phyloP scores from a whole-genome alignment of 176 grass and related monocot genomes.

The Tillandsia leiboldiana region DNA sequence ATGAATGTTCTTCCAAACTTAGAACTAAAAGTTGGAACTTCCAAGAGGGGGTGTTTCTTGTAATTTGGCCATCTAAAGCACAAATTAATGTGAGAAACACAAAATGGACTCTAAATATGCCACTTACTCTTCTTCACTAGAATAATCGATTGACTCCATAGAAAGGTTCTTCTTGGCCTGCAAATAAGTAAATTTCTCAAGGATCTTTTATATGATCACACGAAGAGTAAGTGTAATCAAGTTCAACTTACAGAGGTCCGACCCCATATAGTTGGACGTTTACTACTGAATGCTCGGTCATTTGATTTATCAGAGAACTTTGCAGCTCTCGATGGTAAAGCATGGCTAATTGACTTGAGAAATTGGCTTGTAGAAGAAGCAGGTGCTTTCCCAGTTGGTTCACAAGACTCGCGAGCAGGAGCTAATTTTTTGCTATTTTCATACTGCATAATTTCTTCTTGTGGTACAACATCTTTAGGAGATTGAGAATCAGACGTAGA shows the following conservation, averaged over 20 bases:
- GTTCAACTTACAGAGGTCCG: constrained; percentile 78
- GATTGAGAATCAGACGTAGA: not conserved
- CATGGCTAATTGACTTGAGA: constrained; percentile 27
- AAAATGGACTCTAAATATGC: not conserved
- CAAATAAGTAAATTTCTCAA: constrained; percentile 6
- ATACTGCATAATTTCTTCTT: constrained; percentile 11
- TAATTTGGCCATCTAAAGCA: not conserved
- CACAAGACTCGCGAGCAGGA: constrained; percentile 22
- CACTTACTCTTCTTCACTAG: constrained; percentile 88
- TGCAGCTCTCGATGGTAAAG: constrained; percentile 21
- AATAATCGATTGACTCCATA: constrained; percentile 57
- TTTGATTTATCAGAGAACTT: constrained; percentile 37
- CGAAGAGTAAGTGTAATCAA: not conserved
- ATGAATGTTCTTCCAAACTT: not conserved
- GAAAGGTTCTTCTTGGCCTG: constrained; percentile 95
- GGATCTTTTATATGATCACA: not conserved
- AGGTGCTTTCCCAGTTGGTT: constrained; percentile 16
- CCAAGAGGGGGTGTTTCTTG: not conserved
- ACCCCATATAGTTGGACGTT: constrained; percentile 56
- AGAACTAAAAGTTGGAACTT: not conserved
- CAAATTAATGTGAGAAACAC: not conserved
- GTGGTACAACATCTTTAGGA: constrained; percentile 8
- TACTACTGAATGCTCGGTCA: constrained; percentile 21
- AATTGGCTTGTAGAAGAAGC: constrained; percentile 25
- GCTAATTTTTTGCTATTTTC: constrained; percentile 9